Evolutionary conservation across 2,329 filamentous ascomycete species (phyloP), one percentile per base, ranked within the genome.

Genomic region (Coleophoma cylindrospora): DNA sequence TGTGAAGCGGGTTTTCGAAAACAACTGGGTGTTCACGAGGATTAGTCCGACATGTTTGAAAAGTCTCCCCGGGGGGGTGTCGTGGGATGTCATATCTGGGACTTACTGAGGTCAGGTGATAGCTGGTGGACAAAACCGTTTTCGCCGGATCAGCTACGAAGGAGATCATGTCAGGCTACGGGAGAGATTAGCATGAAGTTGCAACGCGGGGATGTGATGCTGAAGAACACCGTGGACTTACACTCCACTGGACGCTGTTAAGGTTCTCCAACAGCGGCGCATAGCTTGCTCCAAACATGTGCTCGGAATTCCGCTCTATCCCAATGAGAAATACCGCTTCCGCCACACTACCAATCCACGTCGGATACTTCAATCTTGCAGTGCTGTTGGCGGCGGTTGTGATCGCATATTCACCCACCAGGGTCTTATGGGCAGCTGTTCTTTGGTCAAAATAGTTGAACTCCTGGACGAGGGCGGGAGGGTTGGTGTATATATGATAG

Each of bases 41-140:
- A 19, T 19, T 19, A 19, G 19, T 19, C 19, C 19, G 19, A 19
- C 19, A 19, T 19, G 19, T 3, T 19, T 19, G 19, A 19, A 19
- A 3, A 19, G 3, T 19, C 19, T 19, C 3, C 19, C 19, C 19
- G 19, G 19, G 19, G 19, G 19, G 3, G 19, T 19, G 19, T 19
- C 19, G 19, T 19, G 19, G 19, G 19, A 19, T 19, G 3, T 19
- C 19, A 19, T 19, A 19, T 19, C 3, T 19, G 19, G 19, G 19
- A 19, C 19, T 19, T 19, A 19, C 19, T 19, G 2, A 3, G 3
- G 19, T 77, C 6, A 74, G 64, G 53, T 73, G 71, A 68, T 73
- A 78, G 43, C 72, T 75, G 3, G 74, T 77, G 1, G 74, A 77
- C 11, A 66, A 68, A 1, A 75, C 77, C 0, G 75, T 78, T 59